Percentiles rank a stretch among this genome's conserved stretches.
phyloP scores from a whole-genome alignment of 2,329 filamentous ascomycete genomes.

The Clonostachys sp. region DNA sequence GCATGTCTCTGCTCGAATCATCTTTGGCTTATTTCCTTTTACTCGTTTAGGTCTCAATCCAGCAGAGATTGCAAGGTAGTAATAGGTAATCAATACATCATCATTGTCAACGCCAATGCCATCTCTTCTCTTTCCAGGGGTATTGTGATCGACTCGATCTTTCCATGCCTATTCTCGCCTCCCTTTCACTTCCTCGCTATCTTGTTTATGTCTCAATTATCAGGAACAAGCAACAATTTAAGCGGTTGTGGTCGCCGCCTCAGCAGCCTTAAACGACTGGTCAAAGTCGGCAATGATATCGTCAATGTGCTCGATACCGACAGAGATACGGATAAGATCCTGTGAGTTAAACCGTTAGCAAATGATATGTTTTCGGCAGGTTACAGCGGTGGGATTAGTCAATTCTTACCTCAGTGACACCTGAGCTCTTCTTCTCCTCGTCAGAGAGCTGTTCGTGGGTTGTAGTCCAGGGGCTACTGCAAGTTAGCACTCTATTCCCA shows the following conservation, averaged over 20 bases:
- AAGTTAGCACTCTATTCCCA: not conserved
- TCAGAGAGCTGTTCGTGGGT: conserved; percentile 90
- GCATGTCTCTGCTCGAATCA: too few species aligned
- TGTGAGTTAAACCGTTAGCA: conserved; percentile 21
- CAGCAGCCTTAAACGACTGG: conserved; percentile 71
- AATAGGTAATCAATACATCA: not conserved
- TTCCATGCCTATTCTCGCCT: not conserved
- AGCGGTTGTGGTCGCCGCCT: conserved; percentile 31
- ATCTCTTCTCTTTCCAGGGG: not conserved
- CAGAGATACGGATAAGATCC: conserved; percentile 91
- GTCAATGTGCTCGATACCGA: conserved; percentile 94
- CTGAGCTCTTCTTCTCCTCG: conserved; percentile 74
- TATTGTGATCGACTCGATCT: not conserved
- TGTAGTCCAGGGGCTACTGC: conserved; percentile 71
- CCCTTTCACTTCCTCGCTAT: not conserved
- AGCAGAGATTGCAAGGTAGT: too few species aligned
- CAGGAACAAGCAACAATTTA: too few species aligned
- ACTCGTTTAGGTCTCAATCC: too few species aligned
- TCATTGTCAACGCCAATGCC: not conserved
- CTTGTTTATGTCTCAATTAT: too few species aligned
- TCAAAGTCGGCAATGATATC: conserved; percentile 96
- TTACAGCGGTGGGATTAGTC: fast-evolving
- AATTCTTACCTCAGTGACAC: conserved; percentile 65
- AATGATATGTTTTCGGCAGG: not conserved
- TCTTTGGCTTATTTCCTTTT: too few species aligned